Conservation (phyloP, 2,329 filamentous ascomycete species). For the Endoconidiophora laricicola region DNA sequence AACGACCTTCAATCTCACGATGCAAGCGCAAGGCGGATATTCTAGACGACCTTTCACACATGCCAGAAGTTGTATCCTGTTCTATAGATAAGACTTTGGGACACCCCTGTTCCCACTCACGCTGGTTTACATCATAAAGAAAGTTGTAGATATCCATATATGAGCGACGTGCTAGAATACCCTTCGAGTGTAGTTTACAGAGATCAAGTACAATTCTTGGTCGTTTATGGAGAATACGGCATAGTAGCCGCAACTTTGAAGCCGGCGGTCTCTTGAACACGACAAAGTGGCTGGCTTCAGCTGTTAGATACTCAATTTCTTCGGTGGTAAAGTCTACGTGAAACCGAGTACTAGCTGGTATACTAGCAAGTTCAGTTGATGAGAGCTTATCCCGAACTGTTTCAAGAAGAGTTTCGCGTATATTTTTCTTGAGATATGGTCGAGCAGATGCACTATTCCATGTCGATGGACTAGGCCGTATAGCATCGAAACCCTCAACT, state of each 20-base stretch:
- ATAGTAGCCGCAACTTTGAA: conserved; percentile 14
- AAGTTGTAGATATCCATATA: conserved; percentile 22
- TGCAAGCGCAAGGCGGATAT: conserved; percentile 29
- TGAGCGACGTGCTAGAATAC: conserved; percentile 16
- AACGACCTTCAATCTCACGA: conserved; percentile 31
- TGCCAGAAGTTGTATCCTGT: conserved; percentile 15
- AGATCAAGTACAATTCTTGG: conserved; percentile 9
- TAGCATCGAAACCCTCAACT: neutral
- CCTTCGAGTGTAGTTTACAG: conserved; percentile 12
- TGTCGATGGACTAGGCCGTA: neutral
- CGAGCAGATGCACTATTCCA: neutral
- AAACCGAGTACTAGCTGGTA: neutral
- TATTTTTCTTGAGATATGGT: conserved; percentile 2
- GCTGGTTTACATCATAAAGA: conserved; percentile 21
- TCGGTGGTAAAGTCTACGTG: conserved; percentile 30
- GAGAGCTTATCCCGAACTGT: neutral
- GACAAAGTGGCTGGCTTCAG: conserved; percentile 9
- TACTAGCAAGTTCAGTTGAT: neutral
- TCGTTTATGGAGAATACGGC: conserved; percentile 13
- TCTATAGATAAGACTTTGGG: conserved; percentile 13
- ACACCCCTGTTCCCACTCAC: conserved; percentile 15
- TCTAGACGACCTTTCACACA: conserved; percentile 17
- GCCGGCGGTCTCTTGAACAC: conserved; percentile 5
- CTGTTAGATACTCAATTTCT: conserved; percentile 20
- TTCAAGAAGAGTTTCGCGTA: neutral